Conservation (phyloP, 345 rosid species). For the Odontarrhena argentea region DNA sequence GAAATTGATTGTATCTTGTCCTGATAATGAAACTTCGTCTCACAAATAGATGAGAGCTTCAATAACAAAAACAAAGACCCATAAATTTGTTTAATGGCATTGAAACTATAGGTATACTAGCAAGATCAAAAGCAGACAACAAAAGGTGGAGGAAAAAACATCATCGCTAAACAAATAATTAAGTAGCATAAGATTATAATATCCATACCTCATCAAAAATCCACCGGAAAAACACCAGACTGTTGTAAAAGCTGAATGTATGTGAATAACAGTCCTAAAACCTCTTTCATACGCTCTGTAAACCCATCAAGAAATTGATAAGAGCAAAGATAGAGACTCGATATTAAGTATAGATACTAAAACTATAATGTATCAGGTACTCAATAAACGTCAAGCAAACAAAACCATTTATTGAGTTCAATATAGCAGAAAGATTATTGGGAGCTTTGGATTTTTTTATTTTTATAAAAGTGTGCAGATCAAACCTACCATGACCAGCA, state of each 20-base stretch:
- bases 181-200: neutral
- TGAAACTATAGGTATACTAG: neutral
- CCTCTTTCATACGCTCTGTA: constrained; percentile 77
- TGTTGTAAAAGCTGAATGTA: constrained; percentile 66
- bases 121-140: neutral
- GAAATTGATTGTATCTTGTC: constrained; percentile 65
- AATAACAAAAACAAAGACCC: constrained; percentile 36
- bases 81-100: constrained; percentile 26
- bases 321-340: neutral
- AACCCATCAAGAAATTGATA: constrained; percentile 12
- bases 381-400: neutral
- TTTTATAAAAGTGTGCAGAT: no score
- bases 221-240: constrained; percentile 79
- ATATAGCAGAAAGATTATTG: no score
- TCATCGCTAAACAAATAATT: no score
- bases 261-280: constrained; percentile 74
- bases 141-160: neutral
- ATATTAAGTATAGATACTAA: no score
- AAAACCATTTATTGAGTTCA: neutral
- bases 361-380: no score
- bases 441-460: no score
- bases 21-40: constrained; percentile 79
- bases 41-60: constrained; percentile 81
- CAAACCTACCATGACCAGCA: constrained; percentile 82
- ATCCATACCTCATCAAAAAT: constrained; percentile 86